Evolutionary conservation across 495 filamentous ascomycete genomes (phyloP), one percentile per base, ranked within the genome.

Genomic region (Penicillium silybi): DNA sequence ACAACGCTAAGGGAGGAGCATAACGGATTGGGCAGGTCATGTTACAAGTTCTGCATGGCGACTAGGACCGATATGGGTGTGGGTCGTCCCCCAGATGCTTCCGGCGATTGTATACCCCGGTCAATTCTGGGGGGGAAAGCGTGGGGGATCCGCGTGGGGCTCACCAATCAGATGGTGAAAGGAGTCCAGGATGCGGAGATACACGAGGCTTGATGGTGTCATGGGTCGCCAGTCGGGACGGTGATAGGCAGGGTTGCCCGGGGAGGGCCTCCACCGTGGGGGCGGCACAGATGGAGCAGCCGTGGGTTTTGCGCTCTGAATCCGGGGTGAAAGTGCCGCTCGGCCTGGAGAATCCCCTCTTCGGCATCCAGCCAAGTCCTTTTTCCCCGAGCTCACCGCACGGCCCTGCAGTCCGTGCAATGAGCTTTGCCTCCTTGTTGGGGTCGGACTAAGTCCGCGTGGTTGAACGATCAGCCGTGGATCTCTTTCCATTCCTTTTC

Each of bases 191-290:
- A 45, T 54, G 41, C 34, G 52, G 52, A 49, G 46, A 44, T 41
- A 45, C 29, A 44, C 52, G 52, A 54, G 41, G 52, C 27, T 47
- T 20, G 27, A 49, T 34, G 38, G 47, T 32, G 47, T 48, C 37
- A 42, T 54, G 39, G 27, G 44, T 53, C 18, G 29, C 25, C n/a
- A 27, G 19, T 6, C n/a, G 13, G 23, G 38, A 39, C 19, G 15
- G 16, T 54, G 41, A 54, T 54, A 49, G 52, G 52, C 13, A 18
- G 51, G n/a, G 29, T 16, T 23, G 46, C 9, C 50, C 29, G 42
- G 41, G 25, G 47, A 47, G 16, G 44, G 27, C 45, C 45, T 38
- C 52, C 52, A 48, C 45, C 38, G 52, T 39, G 52, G 42, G 45
- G 50, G 29, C 20, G 26, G 44, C 22, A 42, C 32, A 8, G 34